phyloP scores from a whole-genome alignment of 108 stramenopile species.

The Fragilaria crotonensis region DNA sequence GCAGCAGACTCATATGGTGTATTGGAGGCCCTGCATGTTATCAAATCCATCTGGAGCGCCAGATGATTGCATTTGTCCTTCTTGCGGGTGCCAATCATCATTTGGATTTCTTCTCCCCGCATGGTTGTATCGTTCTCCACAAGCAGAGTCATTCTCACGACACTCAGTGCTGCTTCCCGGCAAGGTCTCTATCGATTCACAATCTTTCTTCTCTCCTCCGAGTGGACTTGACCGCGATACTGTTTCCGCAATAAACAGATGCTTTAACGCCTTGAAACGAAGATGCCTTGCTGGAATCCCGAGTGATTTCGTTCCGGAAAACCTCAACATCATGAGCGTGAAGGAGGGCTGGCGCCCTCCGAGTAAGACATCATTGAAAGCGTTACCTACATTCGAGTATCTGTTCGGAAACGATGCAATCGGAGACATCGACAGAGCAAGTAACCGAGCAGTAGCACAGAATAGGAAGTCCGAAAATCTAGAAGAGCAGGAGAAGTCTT shows the following conservation, averaged over 20 bases:
- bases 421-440: not conserved
- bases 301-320: constrained; percentile 14
- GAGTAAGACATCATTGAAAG: not conserved
- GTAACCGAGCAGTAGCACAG: not conserved
- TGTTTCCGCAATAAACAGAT: constrained; percentile 6
- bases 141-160: not conserved
- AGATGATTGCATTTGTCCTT: constrained; percentile 1
- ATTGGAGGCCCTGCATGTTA: constrained; percentile 27
- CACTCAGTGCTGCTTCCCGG: not conserved
- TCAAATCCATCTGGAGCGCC: not conserved
- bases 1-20: constrained; percentile 12
- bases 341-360: constrained; percentile 6
- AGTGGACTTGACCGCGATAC: not conserved
- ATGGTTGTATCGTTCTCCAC: not conserved
- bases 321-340: constrained; percentile 12
- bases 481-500: not conserved
- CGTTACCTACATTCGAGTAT: constrained; percentile 23
- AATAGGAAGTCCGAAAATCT: not conserved
- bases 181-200: not conserved
- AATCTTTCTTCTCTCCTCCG: not conserved
- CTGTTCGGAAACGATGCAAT: not conserved
- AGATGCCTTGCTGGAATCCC: constrained; percentile 24
- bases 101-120: constrained; percentile 24
- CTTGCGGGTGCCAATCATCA: constrained; percentile 4
- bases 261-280: constrained; percentile 32